A percentile compares a stretch with the other conserved stretches of the same genome.
phyloP scores from a whole-genome alignment of 257 asterid species.

The Coffea eugenioides region DNA sequence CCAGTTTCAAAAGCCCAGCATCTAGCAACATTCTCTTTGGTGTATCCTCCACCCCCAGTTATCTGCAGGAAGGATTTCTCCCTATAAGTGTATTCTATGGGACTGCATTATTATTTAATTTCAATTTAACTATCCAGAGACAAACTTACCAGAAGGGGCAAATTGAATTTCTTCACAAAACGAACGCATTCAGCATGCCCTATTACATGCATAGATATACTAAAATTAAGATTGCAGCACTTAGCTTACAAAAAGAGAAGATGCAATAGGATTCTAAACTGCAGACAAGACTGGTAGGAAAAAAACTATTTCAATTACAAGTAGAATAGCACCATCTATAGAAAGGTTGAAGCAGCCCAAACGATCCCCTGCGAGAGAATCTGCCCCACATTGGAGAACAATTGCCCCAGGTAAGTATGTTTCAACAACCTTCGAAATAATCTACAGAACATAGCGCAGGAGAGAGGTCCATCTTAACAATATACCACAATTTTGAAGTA shows the following conservation, averaged over 20 bases:
- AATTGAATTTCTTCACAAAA: constrained; percentile 86
- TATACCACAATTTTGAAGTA: not conserved
- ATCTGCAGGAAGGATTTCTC: constrained; percentile 50
- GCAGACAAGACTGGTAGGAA: constrained; percentile 12
- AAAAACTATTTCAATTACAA: constrained; percentile 30
- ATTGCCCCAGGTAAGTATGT: constrained; percentile 95
- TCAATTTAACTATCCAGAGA: constrained; percentile 7
- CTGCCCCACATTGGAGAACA: constrained; percentile 99
- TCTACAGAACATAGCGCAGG: constrained; percentile 44
- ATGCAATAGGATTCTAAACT: constrained; percentile 11
- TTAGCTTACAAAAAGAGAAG: constrained; percentile 5
- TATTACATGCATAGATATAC: constrained; percentile 31
- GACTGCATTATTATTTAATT: constrained; percentile 11
- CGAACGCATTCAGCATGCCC: constrained; percentile 99
- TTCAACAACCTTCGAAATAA: constrained; percentile 85
- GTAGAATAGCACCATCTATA: constrained; percentile 80
- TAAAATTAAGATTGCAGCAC: constrained; percentile 14
- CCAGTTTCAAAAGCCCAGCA: constrained; percentile 99
- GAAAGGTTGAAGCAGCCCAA: constrained; percentile 99
- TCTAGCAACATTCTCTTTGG: constrained; percentile 98
- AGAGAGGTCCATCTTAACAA: not conserved
- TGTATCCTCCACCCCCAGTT: constrained; percentile 99
- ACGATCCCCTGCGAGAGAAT: constrained; percentile 98
- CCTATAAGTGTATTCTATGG: constrained; percentile 10
- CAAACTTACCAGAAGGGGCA: constrained; percentile 86